Conservation (phyloP, 164 flowering plant species). For the Magnolia sinica region DNA sequence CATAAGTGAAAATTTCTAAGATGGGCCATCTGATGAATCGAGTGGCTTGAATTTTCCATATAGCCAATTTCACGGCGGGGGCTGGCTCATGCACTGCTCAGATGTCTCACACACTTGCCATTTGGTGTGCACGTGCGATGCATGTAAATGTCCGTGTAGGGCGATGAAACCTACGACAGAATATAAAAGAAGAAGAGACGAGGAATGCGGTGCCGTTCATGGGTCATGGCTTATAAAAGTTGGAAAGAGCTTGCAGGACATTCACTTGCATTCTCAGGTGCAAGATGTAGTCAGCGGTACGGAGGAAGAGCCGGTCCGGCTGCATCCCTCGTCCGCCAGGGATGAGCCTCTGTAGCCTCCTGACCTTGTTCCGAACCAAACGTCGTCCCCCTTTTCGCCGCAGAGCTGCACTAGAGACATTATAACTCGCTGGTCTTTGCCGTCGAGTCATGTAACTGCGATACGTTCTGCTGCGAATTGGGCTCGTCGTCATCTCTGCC, state of each 20-base stretch:
- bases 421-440: not conserved
- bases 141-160: not conserved
- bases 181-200: not conserved
- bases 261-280: conserved; percentile 51
- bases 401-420: not conserved
- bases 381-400: not conserved
- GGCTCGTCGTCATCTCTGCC: not conserved
- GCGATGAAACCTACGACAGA: not conserved
- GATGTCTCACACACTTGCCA: not conserved
- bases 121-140: not conserved
- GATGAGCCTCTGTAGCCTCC: conserved; percentile 48
- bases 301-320: conserved; percentile 50
- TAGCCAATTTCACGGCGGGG: not conserved
- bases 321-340: conserved; percentile 59
- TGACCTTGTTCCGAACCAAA: conserved; percentile 39
- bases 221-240: conserved; percentile 29
- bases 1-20: not conserved
- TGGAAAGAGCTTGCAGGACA: conserved; percentile 54
- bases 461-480: not conserved
- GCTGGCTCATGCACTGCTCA: not conserved
- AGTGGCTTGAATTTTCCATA: not conserved
- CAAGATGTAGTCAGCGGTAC: conserved; percentile 66
- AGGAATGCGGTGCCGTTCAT: not conserved
- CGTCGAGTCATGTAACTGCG: not conserved
- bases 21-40: not conserved